Percentiles rank a stretch among this genome's conserved stretches.
phyloP scores from a whole-genome alignment of 2,329 filamentous ascomycete species.

The Aulographum hederae region DNA sequence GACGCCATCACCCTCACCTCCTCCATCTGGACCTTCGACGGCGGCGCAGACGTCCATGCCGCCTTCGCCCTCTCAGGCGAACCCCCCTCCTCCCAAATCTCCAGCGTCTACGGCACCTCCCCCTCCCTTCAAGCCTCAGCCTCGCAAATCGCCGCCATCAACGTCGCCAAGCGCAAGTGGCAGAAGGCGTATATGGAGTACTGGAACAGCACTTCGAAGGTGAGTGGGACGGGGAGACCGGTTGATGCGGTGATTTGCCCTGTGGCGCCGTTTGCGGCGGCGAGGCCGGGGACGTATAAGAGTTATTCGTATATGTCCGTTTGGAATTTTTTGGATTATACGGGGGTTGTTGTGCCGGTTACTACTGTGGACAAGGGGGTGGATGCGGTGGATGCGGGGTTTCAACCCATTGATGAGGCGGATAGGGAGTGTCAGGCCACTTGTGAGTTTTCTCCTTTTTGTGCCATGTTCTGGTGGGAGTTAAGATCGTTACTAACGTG shows the following conservation, averaged over 20 bases:
- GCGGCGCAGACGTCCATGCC: conserved; percentile 12
- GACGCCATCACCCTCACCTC: conserved; percentile 1
- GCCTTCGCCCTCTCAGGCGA: conserved; percentile 17
- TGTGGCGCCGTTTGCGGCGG: conserved; percentile 18
- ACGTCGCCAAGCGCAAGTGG: conserved; percentile 12
- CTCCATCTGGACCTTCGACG: conserved; percentile 14
- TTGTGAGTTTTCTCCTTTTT: too few relatives aligned
- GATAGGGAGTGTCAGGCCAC: conserved; percentile 4
- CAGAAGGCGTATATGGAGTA: conserved; percentile 19
- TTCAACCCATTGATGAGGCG: conserved; percentile 3
- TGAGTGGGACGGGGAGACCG: conserved; percentile 12
- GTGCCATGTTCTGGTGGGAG: conserved; percentile 1
- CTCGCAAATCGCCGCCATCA: conserved; percentile 15
- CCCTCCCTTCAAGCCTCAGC: conserved; percentile 10
- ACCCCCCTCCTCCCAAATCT: conserved; percentile 12
- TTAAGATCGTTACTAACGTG: background rate
- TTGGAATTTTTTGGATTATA: conserved; percentile 40
- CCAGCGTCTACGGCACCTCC: conserved; percentile 5
- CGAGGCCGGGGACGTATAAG: conserved; percentile 11
- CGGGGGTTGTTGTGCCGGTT: conserved; percentile 34
- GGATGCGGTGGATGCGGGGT: conserved; percentile 21
- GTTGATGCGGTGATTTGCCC: conserved; percentile 20
- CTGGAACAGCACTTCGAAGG: conserved; percentile 15
- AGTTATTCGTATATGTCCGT: conserved; percentile 22
- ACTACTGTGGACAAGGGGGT: conserved; percentile 32